A percentile compares a stretch with the other conserved stretches of the same genome.
Conservation (phyloP, 1,284 basidiomycete species). For the Ganoderma sinense region DNA sequence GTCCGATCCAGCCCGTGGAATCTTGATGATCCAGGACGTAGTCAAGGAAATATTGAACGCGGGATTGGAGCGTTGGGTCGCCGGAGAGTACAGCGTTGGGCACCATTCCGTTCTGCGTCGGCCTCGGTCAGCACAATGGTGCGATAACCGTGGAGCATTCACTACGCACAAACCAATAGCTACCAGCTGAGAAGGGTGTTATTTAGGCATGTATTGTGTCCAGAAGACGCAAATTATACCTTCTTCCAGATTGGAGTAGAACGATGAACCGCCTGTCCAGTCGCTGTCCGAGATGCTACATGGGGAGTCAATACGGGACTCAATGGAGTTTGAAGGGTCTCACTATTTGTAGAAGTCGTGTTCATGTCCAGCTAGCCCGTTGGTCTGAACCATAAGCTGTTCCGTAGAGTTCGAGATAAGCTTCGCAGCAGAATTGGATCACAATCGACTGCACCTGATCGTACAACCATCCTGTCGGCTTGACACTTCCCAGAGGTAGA, state of each 20-base stretch:
- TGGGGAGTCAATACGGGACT: not conserved
- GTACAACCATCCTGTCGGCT: constrained; percentile 57
- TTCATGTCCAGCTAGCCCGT: not conserved
- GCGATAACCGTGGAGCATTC: not conserved
- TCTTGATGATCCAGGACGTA: constrained; percentile 62
- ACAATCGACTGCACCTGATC: constrained; percentile 48
- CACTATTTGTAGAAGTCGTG: not conserved
- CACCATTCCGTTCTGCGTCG: not conserved
- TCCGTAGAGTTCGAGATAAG: not conserved
- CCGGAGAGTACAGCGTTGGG: constrained; percentile 49
- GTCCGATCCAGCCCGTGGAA: constrained; percentile 61
- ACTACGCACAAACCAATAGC: not conserved
- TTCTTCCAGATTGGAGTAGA: not conserved
- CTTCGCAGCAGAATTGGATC: not conserved
- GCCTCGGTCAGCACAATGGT: not conserved
- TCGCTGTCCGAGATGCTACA: not conserved
- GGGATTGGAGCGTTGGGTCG: constrained; percentile 50
- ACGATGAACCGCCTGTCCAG: not conserved
- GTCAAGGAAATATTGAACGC: constrained; percentile 55
- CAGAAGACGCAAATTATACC: not conserved
- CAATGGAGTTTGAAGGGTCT: not conserved
- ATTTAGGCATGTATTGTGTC: not conserved
- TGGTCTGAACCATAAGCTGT: not conserved
- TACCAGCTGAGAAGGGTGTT: not conserved
- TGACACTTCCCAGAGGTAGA: constrained; percentile 54